Conservation (phyloP, 257 asterid species). For the Solanum dulcamara region DNA sequence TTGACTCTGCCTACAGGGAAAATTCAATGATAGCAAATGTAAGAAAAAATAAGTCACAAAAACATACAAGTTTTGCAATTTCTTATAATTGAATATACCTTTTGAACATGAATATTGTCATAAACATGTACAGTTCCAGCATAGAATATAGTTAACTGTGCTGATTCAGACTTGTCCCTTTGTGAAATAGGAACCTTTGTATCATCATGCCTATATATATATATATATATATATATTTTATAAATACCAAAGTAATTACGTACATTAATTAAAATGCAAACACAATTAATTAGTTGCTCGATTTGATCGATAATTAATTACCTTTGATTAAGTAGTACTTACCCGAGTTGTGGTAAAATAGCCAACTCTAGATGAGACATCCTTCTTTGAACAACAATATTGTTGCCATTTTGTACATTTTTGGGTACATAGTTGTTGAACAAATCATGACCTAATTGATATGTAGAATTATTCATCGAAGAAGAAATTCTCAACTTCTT, state of each 20-base stretch:
- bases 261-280: not conserved
- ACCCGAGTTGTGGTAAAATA: not conserved
- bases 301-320: not conserved
- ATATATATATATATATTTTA: too few relatives aligned
- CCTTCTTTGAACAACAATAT: not conserved
- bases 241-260: not conserved
- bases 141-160: conserved; percentile 12
- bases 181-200: not conserved
- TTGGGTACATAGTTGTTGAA: not conserved
- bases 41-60: not conserved
- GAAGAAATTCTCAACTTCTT: not conserved
- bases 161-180: not conserved
- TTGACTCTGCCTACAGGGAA: not conserved
- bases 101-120: not conserved
- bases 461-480: not conserved
- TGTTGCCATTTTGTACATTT: not conserved
- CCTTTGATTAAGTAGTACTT: not conserved
- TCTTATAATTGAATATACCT: not conserved
- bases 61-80: too few relatives aligned
- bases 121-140: conserved; percentile 7
- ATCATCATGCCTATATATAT: not conserved
- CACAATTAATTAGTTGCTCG: not conserved
- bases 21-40: not conserved
- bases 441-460: not conserved
- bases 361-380: not conserved